Evolutionary conservation across 345 rosid genomes (phyloP).

Genomic region (Gossypium sturtianum): DNA sequence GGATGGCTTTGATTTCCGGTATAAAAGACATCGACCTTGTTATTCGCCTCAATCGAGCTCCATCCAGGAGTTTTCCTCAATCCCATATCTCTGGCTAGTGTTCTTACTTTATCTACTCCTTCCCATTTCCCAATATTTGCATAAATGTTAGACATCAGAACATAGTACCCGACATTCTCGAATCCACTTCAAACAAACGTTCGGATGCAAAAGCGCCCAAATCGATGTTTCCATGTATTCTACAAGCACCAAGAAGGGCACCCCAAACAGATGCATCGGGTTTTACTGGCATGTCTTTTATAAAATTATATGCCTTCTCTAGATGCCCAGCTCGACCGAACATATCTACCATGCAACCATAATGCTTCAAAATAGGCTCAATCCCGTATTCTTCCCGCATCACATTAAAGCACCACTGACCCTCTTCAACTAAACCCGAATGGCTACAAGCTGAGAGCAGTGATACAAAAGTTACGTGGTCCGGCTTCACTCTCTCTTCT

Average conservation of each 20-base stretch:
- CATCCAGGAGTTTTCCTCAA: slow-evolving; percentile 59
- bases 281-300: slow-evolving; percentile 38
- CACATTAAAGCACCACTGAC: slow-evolving; percentile 41
- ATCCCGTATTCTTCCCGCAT: slow-evolving; percentile 43
- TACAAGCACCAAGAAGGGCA: slow-evolving; percentile 53
- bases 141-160: slow-evolving; percentile 49
- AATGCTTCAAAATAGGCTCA: slow-evolving; percentile 48
- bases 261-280: slow-evolving; percentile 63
- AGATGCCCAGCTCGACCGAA: slow-evolving; percentile 49
- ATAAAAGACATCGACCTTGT: slow-evolving; percentile 48
- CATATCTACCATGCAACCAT: slow-evolving; percentile 65
- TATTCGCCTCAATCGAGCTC: slow-evolving; percentile 45
- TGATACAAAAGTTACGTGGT: slow-evolving; percentile 52
- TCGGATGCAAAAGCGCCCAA: slow-evolving; percentile 43
- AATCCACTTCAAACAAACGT: slow-evolving; percentile 40
- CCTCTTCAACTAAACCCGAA: slow-evolving; percentile 49
- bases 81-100: slow-evolving; percentile 41
- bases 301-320: slow-evolving; percentile 39
- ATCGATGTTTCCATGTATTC: slow-evolving; percentile 45
- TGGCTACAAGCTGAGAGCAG: slow-evolving; percentile 58
- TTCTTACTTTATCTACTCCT: slow-evolving; percentile 39
- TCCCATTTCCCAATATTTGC: slow-evolving; percentile 55
- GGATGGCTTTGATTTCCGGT: slow-evolving; percentile 49
- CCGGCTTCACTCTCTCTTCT: slow-evolving; percentile 42
- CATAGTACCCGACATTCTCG: slow-evolving; percentile 54